Base-by-base conservation (phyloP, 495 filamentous ascomycete species). In the Aspergillus biplanus region DNA sequence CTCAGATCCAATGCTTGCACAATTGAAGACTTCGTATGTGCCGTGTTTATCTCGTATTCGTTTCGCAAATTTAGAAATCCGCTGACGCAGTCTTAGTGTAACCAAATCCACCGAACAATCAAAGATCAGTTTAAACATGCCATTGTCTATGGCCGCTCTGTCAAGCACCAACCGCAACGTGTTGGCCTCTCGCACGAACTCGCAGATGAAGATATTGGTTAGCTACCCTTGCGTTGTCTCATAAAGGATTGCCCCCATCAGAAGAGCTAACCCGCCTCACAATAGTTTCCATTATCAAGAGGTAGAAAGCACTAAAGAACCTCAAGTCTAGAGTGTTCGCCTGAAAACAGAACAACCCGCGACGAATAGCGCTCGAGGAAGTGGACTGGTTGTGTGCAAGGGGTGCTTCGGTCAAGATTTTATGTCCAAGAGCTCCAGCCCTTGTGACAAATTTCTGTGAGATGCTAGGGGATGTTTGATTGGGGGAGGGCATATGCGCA, bases 101-200 rank as follows among this genome's bases (percentile, higher is more conserved):
- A 97, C 78, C 82, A 92, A 64, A 99, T 99, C 76, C 95, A 99
- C 78, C 91, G 92, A 74, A 93, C 87, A 35, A 99, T 99, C 70
- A 85, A 96, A 59, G 95, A 99, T 71, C 89, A 97, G 67, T 99
- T 99, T 85, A 95, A 92, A 80, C 83, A 87, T 37, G 95, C 95
- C 16, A 88, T 99, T 75, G 95, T 99, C 52, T 99, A 98, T 77
- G 95, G 95, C 56, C 92, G 92, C 68, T 97, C 93, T 46, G 95
- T 99, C 42, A 98, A 97, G 84, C 95, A 99, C 81, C 95, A 99
- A 78, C 95, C 95, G 64, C 96, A 98, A 80, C 86, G 92, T 63
- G 95, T 99, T 62, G 95, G 95, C 59, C 84, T 99, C 62, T 78
- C 87, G 21, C 95, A 99, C 75, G 91, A 97, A 82, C 82, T 99